These are phyloP conservation scores for Cucurbita pepo DNA, from an alignment of 306 rosid genomes.

Conservation along the genomic window DNA sequence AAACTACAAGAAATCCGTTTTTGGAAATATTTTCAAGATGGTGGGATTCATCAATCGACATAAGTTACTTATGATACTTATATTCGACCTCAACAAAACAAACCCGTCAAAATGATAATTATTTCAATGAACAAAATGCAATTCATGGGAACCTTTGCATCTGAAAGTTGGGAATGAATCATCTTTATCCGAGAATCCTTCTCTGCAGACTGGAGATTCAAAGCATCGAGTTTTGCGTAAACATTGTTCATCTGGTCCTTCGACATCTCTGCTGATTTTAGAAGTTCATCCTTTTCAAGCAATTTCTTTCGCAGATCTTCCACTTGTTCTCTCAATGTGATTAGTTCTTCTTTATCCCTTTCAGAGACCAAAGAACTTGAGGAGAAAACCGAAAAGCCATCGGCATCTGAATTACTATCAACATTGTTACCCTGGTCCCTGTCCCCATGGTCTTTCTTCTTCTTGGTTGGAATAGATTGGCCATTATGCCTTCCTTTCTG, in stretches of 20 bases:
- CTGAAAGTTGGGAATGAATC: conserved; percentile 56
- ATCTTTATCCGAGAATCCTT: conserved; percentile 55
- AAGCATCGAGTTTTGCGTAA: conserved; percentile 39
- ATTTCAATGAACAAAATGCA: not conserved
- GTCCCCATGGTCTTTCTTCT: conserved; percentile 49
- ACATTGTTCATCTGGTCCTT: conserved; percentile 41
- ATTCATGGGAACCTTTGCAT: conserved; percentile 52
- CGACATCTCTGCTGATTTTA: conserved; percentile 53
- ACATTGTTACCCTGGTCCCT: conserved; percentile 34
- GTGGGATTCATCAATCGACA: too few species aligned
- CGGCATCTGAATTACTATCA: conserved; percentile 26
- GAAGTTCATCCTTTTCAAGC: conserved; percentile 58
- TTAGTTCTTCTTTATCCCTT: conserved; percentile 58
- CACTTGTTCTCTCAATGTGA: conserved; percentile 49
- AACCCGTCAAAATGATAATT: not conserved
- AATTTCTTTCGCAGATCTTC: conserved; percentile 58
- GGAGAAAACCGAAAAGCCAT: conserved; percentile 37
- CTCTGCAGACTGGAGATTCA: conserved; percentile 47
- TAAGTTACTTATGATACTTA: too few species aligned
- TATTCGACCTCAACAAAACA: not conserved
- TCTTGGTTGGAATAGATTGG: conserved; percentile 52
- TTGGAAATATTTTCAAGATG: not conserved
- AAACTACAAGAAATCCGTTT: not conserved
- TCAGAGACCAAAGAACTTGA: conserved; percentile 44
- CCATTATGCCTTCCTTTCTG: conserved; percentile 38